These are phyloP conservation scores for Beauveria sp. DNA, from an alignment of 2,329 filamentous ascomycete species.

Conservation along the genomic window DNA sequence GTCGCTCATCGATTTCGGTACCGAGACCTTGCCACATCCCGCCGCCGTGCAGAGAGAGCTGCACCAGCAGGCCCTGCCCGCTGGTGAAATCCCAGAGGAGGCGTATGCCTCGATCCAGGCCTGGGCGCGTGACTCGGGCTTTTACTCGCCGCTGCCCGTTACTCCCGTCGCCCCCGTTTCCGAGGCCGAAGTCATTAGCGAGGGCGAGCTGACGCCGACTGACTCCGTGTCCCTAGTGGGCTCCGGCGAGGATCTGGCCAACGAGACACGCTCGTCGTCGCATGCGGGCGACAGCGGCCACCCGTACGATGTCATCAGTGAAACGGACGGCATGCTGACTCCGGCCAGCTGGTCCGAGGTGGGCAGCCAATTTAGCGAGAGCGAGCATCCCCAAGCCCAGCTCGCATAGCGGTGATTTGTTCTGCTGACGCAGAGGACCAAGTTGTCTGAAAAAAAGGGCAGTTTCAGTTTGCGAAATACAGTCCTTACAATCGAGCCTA, in stretches of 20 bases:
- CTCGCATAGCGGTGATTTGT: background rate
- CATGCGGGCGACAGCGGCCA: slow-evolving; percentile 29
- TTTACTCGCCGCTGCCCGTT: slow-evolving; percentile 54
- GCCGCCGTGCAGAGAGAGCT: slow-evolving; percentile 30
- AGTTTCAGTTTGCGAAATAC: too few relatives aligned
- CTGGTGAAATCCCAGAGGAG: slow-evolving; percentile 37
- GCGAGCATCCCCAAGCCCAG: slow-evolving; percentile 24
- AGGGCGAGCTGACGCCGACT: slow-evolving; percentile 50
- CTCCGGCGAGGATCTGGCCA: slow-evolving; percentile 40
- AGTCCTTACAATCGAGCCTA: too few relatives aligned
- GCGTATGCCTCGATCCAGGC: slow-evolving; percentile 57
- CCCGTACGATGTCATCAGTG: slow-evolving; percentile 50
- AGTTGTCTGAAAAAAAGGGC: too few relatives aligned
- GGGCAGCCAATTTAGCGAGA: slow-evolving; percentile 54
- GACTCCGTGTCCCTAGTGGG: slow-evolving; percentile 49
- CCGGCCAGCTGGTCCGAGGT: slow-evolving; percentile 59
- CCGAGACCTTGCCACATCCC: slow-evolving; percentile 18
- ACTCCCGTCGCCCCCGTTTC: slow-evolving; percentile 41
- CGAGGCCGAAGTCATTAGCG: slow-evolving; percentile 44
- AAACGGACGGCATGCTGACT: slow-evolving; percentile 51
- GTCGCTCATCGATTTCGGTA: slow-evolving; percentile 26
- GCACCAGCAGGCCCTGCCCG: slow-evolving; percentile 46
- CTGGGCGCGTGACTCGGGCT: slow-evolving; percentile 52
- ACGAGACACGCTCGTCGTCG: slow-evolving; percentile 34
- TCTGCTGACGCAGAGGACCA: too few relatives aligned